Percentiles rank a stretch among this genome's conserved stretches.
Evolutionary conservation across 2,329 filamentous ascomycete genomes (phyloP).

Genomic region (Pseudovirgaria hyperparasitica): DNA sequence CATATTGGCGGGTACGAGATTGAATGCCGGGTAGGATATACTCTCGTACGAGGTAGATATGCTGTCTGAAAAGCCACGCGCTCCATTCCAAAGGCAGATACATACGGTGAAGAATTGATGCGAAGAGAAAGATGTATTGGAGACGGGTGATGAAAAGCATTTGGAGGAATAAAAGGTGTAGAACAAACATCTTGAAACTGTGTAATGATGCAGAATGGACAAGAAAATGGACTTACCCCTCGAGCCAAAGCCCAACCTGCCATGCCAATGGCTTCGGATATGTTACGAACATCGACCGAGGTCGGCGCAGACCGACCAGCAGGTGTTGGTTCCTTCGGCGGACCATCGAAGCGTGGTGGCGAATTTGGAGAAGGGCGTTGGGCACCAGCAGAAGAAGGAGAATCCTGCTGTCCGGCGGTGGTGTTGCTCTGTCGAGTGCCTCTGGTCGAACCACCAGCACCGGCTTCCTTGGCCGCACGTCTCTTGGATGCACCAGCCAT

Average conservation of each 20-base stretch:
- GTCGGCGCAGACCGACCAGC: slow-evolving; percentile 10
- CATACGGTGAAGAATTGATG: too few species aligned
- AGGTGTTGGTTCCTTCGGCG: slow-evolving; percentile 24
- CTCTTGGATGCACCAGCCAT: slow-evolving; percentile 27
- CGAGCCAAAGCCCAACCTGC: slow-evolving; percentile 21
- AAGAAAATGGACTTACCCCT: slow-evolving; percentile 15
- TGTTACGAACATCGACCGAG: slow-evolving; percentile 18
- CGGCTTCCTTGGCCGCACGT: slow-evolving; percentile 16
- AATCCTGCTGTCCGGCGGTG: slow-evolving; percentile 10
- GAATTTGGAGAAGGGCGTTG: slow-evolving; percentile 15
- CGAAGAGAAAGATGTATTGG: too few species aligned
- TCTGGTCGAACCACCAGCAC: slow-evolving; percentile 12
- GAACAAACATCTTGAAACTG: slow-evolving; percentile 8
- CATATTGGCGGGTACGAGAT: too few species aligned
- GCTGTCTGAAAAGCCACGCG: too few species aligned
- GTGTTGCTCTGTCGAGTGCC: slow-evolving; percentile 10
- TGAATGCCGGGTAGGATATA: too few species aligned
- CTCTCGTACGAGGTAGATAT: too few species aligned
- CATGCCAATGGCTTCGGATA: slow-evolving; percentile 22
- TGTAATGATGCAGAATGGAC: not conserved
- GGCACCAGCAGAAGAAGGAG: too few species aligned
- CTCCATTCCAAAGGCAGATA: too few species aligned
- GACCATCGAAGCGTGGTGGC: slow-evolving; percentile 21
- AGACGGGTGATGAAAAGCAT: not conserved
- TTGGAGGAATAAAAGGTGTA: slow-evolving; percentile 5